phyloP scores from a whole-genome alignment of 2,329 filamentous ascomycete genomes.

The Gliomastix tumulicola region DNA sequence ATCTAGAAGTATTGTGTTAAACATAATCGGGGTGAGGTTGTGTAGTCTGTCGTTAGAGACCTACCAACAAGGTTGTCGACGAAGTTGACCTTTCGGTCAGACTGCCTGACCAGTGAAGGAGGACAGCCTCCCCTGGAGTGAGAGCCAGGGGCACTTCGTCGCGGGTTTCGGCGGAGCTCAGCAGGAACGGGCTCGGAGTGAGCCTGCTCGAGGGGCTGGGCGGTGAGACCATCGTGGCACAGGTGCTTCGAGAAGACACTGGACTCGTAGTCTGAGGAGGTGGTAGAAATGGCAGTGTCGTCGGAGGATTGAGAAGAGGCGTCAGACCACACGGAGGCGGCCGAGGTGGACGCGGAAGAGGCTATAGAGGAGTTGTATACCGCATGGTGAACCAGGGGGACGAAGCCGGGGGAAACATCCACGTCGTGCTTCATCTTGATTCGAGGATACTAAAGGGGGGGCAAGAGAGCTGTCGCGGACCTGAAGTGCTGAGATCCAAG shows the following conservation, averaged over 20 bases:
- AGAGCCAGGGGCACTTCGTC: slow-evolving; percentile 47
- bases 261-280: slow-evolving; percentile 7
- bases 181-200: slow-evolving; percentile 40
- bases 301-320: slow-evolving; percentile 56
- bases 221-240: slow-evolving; percentile 10
- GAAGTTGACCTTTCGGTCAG: slow-evolving; percentile 88
- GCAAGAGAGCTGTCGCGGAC: too few species aligned
- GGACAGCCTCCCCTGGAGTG: slow-evolving; percentile 54
- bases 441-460: too few species aligned
- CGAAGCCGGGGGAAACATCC: slow-evolving; percentile 45
- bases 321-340: slow-evolving; percentile 72
- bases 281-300: slow-evolving; percentile 5
- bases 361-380: slow-evolving; percentile 66
- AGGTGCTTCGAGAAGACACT: slow-evolving; percentile 13
- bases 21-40: too few species aligned
- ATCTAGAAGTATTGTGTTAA: slow-evolving; percentile 60
- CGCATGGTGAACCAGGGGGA: slow-evolving; percentile 37
- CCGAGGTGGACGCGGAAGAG: slow-evolving; percentile 69
- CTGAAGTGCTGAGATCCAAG: slow-evolving; percentile 11
- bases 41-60: too few species aligned
- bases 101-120: slow-evolving; percentile 75
- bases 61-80: slow-evolving; percentile 97
- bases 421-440: slow-evolving; percentile 53
- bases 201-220: slow-evolving; percentile 13
- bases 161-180: slow-evolving; percentile 59